Evolutionary conservation across 257 asterid species (phyloP).

Genomic region (Buddleja alternifolia): DNA sequence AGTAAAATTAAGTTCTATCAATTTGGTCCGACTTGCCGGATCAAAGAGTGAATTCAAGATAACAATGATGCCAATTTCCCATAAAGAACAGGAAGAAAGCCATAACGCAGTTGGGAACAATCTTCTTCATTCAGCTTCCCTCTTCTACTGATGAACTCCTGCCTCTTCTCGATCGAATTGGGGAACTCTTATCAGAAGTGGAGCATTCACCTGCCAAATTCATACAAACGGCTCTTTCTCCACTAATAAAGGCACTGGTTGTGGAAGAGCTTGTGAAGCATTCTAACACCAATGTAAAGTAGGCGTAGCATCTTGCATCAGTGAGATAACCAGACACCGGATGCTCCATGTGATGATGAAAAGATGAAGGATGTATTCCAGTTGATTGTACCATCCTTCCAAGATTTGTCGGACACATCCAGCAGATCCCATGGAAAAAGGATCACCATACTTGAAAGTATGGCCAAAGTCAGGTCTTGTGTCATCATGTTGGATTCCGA

Average conservation of each 20-base stretch:
- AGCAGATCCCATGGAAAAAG: no score
- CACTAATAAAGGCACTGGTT: slow-evolving; percentile 65
- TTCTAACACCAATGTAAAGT: slow-evolving; percentile 81
- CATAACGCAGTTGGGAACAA: slow-evolving; percentile 61
- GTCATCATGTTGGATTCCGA: no score
- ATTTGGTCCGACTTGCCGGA: no score
- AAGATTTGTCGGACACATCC: no score
- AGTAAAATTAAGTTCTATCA: no score
- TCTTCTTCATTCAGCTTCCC: slow-evolving; percentile 31
- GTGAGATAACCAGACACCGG: slow-evolving; percentile 99
- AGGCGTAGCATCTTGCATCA: slow-evolving; percentile 91
- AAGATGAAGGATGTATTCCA: no score
- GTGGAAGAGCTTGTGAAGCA: slow-evolving; percentile 67
- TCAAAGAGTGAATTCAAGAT: no score
- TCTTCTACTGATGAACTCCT: slow-evolving; percentile 62
- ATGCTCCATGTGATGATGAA: slow-evolving; percentile 94
- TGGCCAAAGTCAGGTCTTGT: no score
- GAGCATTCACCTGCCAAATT: slow-evolving; percentile 92
- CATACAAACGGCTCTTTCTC: slow-evolving; percentile 70
- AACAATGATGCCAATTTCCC: slow-evolving; percentile 34
- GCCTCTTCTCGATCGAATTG: no score
- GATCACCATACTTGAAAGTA: no score
- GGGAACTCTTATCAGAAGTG: no score
- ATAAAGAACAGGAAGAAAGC: slow-evolving; percentile 55
- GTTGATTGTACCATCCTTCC: no score